Evolutionary conservation across 1,284 basidiomycete genomes (phyloP), one percentile per base, ranked within the genome.

Genomic region (Anthracocystis walkeri): DNA sequence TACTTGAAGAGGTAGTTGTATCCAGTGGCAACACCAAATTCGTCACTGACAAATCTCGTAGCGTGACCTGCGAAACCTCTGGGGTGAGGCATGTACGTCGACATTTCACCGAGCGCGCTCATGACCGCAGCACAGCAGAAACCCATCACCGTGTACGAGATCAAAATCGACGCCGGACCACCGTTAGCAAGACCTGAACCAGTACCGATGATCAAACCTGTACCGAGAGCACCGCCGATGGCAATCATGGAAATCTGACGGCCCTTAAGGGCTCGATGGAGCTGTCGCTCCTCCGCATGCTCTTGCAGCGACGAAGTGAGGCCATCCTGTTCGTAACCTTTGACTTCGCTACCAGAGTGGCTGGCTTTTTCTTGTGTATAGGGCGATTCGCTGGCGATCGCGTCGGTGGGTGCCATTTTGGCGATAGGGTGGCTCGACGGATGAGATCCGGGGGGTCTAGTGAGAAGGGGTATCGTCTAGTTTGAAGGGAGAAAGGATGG

Each of bases 191-290:
- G 76, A 55, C 84, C 86, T 0, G 78, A 79, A 45, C 87, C 87
- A 7, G 86, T 89, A 48, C 91, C 92, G 75, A 93, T 92, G 74
- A 93, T 91, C 20, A 93, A 87, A 82, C 92, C 92, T 25, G 91
- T 92, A 8, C 79, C 78, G 23, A 80, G 66, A 4, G 72, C 73
- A 46, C 79, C 79, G 23, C 81, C 75, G 29, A 79, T 69, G 50
- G 82, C 82, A 63, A 86, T 92, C 91, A 92, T 92, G 27, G 90
- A 90, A 52, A 91, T 90, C 78, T 85, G 84, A 49, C 69, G 59
- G 20, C 66, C 55, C 41, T 91, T 90, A 61, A 92, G 87, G 12
- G 88, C 74, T 20, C 78, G 64, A 53, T 79, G 74, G 23, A 80
- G 67, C 55, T 80, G 64, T 4, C 74, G 73, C 52, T 78, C 74